Evolutionary conservation across 2,329 filamentous ascomycete species (phyloP).

Genomic region (Pseudocercospora macadamiae): DNA sequence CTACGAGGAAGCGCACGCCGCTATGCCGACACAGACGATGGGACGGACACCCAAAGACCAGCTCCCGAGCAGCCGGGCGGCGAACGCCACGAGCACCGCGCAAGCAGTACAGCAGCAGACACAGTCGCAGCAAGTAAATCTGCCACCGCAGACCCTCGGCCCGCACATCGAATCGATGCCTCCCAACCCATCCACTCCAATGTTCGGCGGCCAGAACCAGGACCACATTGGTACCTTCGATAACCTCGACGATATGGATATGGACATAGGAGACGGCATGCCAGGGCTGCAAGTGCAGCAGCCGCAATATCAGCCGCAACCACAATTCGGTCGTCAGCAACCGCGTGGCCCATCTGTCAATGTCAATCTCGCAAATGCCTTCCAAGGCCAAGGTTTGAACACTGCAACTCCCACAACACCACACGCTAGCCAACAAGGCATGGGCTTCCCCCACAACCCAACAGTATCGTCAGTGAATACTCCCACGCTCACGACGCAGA

Average conservation of each 20-base stretch:
- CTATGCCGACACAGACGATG: conserved; percentile 49
- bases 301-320: conserved; percentile 49
- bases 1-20: conserved; percentile 92
- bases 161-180: conserved; percentile 16
- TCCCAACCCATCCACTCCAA: conserved; percentile 24
- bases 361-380: conserved; percentile 73
- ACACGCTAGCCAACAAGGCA: conserved; percentile 64
- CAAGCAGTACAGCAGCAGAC: conserved; percentile 40
- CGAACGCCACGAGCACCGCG: conserved; percentile 40
- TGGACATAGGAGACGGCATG: conserved; percentile 91
- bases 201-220: conserved; percentile 37
- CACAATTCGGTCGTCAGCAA: conserved; percentile 59
- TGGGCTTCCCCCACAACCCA: conserved; percentile 86
- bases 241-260: conserved; percentile 92
- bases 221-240: conserved; percentile 41
- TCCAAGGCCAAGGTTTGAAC: conserved; percentile 72
- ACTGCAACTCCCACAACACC: conserved; percentile 87
- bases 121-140: conserved; percentile 29
- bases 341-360: conserved; percentile 71
- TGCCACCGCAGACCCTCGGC: conserved; percentile 21
- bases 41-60: conserved; percentile 43
- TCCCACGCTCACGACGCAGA: conserved; percentile 81
- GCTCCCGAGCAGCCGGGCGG: conserved; percentile 38
- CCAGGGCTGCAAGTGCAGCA: conserved; percentile 55
- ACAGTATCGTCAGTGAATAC: conserved; percentile 98